Percentiles rank a stretch among this genome's conserved stretches.
Conservation (phyloP, 805 yeast species). For the Monosporozyma yasuniensis region DNA sequence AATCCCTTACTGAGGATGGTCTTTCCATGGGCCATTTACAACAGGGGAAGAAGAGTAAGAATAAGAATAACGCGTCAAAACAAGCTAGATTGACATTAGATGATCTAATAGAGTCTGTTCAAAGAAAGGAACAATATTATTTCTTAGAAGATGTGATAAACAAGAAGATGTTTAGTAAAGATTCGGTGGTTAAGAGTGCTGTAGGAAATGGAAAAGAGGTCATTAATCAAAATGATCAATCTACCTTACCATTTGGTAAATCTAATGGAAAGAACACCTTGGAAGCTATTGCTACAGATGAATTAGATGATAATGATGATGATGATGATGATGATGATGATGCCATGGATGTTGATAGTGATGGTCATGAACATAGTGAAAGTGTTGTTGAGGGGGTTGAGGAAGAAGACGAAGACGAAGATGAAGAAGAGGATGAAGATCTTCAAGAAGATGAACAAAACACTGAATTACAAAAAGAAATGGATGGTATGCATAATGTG, state of each 20-base stretch:
- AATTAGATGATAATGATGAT: conserved; percentile 4
- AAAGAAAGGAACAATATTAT: conserved; percentile 16
- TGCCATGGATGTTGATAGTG: conserved; percentile 10
- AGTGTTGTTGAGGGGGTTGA: conserved; percentile 12
- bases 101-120: conserved; percentile 17
- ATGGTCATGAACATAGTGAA: conserved; percentile 11
- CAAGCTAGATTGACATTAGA: conserved; percentile 15
- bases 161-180: conserved; percentile 1
- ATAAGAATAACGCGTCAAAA: not conserved
- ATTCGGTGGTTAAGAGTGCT: not conserved
- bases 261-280: not conserved
- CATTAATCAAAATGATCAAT: conserved; percentile 6
- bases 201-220: not conserved
- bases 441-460: conserved; percentile 14
- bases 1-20: conserved; percentile 21
- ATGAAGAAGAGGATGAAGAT: conserved; percentile 7
- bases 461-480: not conserved
- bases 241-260: conserved; percentile 9
- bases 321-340: conserved; percentile 8
- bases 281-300: conserved; percentile 2
- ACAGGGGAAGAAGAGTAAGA: conserved; percentile 1
- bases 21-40: conserved; percentile 14
- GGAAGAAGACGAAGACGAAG: conserved; percentile 12
- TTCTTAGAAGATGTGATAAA: conserved; percentile 24
- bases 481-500: not conserved